Evolutionary conservation across 2,329 filamentous ascomycete species (phyloP).

Genomic region (Penicillium aurantiogriseum): DNA sequence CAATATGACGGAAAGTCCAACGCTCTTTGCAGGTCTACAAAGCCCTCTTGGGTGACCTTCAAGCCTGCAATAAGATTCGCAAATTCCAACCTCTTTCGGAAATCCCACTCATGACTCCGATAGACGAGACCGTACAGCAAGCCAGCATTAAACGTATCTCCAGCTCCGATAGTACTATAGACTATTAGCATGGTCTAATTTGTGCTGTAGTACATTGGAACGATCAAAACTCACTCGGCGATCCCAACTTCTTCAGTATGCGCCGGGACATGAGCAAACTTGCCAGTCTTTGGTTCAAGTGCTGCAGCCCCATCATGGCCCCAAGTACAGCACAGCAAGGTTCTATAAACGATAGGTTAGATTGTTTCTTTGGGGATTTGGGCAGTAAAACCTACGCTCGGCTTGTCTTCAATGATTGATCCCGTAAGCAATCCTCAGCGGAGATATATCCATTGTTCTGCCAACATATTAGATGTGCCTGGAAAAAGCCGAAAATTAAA

Average conservation of each 20-base stretch:
- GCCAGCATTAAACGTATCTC: slow-evolving; percentile 73
- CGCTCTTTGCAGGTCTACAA: slow-evolving; percentile 51
- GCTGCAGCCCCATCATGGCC: slow-evolving; percentile 54
- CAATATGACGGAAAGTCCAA: background rate
- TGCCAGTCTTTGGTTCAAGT: slow-evolving; percentile 38
- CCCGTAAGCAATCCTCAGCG: slow-evolving; percentile 53
- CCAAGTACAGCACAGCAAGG: slow-evolving; percentile 59
- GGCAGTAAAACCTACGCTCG: slow-evolving; percentile 47
- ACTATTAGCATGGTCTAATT: slow-evolving; percentile 11
- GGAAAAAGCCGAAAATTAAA: too few relatives aligned
- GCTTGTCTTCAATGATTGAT: slow-evolving; percentile 41
- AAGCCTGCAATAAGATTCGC: slow-evolving; percentile 65
- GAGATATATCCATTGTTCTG: slow-evolving; percentile 44
- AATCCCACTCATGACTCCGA: slow-evolving; percentile 51
- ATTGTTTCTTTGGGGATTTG: background rate
- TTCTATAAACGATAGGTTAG: slow-evolving; percentile 31
- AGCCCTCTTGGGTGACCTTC: slow-evolving; percentile 68
- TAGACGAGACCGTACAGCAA: slow-evolving; percentile 63
- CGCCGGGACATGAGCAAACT: slow-evolving; percentile 46
- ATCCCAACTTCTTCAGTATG: slow-evolving; percentile 43
- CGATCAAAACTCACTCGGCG: slow-evolving; percentile 56
- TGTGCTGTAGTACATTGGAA: background rate
- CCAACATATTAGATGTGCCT: background rate
- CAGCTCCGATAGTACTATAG: slow-evolving; percentile 66
- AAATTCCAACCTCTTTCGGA: slow-evolving; percentile 54